phyloP scores from a whole-genome alignment of 2,329 filamentous ascomycete genomes.

The Beauveria rudraprayagi region DNA sequence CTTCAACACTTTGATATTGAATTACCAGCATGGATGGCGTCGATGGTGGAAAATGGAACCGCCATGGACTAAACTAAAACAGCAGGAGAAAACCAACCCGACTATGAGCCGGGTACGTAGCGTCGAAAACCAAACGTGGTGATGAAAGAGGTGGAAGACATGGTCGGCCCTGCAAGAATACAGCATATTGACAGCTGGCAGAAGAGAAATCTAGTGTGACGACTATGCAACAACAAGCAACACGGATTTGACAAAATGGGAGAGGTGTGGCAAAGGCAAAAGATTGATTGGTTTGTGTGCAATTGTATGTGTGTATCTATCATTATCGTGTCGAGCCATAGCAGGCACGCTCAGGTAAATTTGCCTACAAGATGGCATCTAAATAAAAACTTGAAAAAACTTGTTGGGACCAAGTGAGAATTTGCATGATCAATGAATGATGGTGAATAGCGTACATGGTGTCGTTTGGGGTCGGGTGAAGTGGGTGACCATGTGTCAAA shows the following conservation, averaged over 20 bases:
- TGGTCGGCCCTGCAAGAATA: not conserved
- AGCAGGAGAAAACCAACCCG: not conserved
- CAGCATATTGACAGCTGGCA: not conserved
- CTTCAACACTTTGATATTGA: not conserved
- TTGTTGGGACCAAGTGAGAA: not conserved
- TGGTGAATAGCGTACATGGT: not conserved
- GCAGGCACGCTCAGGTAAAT: not conserved
- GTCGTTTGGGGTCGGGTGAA: not conserved
- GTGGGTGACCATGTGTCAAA: too few species aligned
- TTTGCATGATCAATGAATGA: not conserved
- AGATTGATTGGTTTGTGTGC: constrained; percentile 5
- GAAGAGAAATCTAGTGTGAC: not conserved
- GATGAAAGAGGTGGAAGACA: not conserved
- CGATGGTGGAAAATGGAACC: not conserved
- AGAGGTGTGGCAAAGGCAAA: not conserved
- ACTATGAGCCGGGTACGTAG: not conserved
- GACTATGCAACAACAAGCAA: not conserved
- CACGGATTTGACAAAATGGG: not conserved
- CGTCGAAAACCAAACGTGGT: not conserved
- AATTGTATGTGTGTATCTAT: constrained; percentile 3
- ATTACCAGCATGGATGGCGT: constrained; percentile 8
- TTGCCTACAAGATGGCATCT: not conserved
- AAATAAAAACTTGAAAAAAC: not conserved
- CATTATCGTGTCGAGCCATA: not conserved
- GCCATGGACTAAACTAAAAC: not conserved